Evolutionary conservation across 495 filamentous ascomycete species (phyloP), one percentile per base, ranked within the genome.

Genomic region (Penicillium arizonense): DNA sequence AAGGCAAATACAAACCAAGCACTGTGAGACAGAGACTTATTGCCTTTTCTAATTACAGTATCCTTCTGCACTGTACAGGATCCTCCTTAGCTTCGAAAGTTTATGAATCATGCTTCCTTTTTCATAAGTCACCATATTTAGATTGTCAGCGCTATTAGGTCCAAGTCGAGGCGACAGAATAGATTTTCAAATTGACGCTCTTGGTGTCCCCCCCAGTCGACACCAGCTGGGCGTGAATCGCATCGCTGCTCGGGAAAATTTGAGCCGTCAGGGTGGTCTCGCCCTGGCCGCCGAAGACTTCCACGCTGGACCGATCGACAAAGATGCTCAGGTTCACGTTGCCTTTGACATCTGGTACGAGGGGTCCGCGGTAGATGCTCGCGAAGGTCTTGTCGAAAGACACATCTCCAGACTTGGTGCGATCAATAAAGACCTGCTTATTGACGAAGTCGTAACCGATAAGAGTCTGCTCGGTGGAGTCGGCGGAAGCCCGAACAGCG

Each of bases 391-490:
- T 35, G 23, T 66, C 61, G 35, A 71, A 65, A 0, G 51, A 53
- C 24, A 50, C 43, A 50, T 61, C 40, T 24, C 66, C 64, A 5
- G 59, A 68, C 16, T 44, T 40, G 7, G 43, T 56, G 11, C 67
- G 59, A 48, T 71, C 68, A 12, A 71, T 42, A 33, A 65, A 70
- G 20, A 68, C 33, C 21, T 57, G 61, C 41, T 68, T 59, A 56
- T 59, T 70, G 16, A 69, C 56, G 45, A 80, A 67, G 46, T 77
- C 63, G 53, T 74, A 81, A 5, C 77, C 68, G 30, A 71, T 40
- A 5, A 49, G 56, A 5, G 66, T 71, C 13, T 77, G 68, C 21
- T 83, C 72, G 10, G 62, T 68, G 13, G 80, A 47, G 50, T 60
- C 53, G 5, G 50, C 35, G 26, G 53, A 52, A 12, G 62, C 63